Conservation (phyloP, 1,139 yeast genomes). For the Saccharomyces hybrid region DNA sequence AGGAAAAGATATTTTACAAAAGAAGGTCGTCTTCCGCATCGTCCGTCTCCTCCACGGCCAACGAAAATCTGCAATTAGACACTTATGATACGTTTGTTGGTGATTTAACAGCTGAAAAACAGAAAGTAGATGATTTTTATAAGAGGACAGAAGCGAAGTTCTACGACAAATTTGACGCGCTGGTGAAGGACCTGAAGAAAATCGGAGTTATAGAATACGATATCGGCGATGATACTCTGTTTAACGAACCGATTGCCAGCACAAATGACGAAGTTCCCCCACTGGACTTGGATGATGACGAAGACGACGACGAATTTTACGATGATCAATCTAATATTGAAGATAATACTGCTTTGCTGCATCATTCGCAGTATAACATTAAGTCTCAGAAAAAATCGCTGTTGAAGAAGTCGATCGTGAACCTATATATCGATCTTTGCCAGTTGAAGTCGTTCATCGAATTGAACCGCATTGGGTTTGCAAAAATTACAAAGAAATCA, state of each 20-base stretch:
- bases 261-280: neutral
- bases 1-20: slow-evolving; percentile 17
- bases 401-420: slow-evolving; percentile 49
- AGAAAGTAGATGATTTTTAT: slow-evolving; percentile 55
- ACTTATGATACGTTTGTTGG: slow-evolving; percentile 40
- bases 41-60: neutral
- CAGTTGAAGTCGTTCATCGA: slow-evolving; percentile 62
- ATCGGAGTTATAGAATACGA: slow-evolving; percentile 15
- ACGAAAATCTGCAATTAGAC: slow-evolving; percentile 22
- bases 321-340: slow-evolving; percentile 28
- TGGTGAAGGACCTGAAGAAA: slow-evolving; percentile 40
- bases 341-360: slow-evolving; percentile 34
- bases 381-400: slow-evolving; percentile 41
- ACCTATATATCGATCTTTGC: slow-evolving; percentile 50
- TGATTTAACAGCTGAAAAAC: slow-evolving; percentile 50
- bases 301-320: slow-evolving; percentile 31
- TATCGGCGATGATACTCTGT: slow-evolving; percentile 1
- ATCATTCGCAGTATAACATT: slow-evolving; percentile 33
- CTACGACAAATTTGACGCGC: slow-evolving; percentile 42
- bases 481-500: slow-evolving; percentile 61
- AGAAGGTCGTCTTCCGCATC: slow-evolving; percentile 25
- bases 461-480: slow-evolving; percentile 59
- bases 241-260: neutral
- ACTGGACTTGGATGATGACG: slow-evolving; percentile 21
- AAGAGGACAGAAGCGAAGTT: slow-evolving; percentile 44